Conservation (phyloP, 2,329 filamentous ascomycete genomes). For the Aspergillus terreus region DNA sequence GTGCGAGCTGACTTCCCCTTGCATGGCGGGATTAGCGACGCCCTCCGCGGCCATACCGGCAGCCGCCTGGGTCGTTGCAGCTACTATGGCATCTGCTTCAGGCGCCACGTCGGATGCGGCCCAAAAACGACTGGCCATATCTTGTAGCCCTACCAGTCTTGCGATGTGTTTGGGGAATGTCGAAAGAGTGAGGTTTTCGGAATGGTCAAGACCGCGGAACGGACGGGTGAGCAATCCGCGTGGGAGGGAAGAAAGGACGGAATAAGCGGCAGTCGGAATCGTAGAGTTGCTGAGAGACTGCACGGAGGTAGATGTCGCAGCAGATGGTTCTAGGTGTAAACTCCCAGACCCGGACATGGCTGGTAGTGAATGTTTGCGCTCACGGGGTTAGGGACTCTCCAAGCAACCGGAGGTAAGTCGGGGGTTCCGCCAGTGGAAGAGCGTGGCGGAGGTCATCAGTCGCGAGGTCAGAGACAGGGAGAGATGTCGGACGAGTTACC, state of each 20-base stretch:
- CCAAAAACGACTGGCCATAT: slow-evolving; percentile 23
- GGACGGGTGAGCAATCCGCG: slow-evolving; percentile 34
- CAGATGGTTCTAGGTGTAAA: neutral
- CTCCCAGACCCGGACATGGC: slow-evolving; percentile 1
- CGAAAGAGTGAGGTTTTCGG: slow-evolving; percentile 33
- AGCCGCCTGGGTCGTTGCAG: slow-evolving; percentile 34
- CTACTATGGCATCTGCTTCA: slow-evolving; percentile 38
- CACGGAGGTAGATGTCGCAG: slow-evolving; percentile 10
- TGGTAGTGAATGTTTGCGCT: neutral
- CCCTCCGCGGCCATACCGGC: slow-evolving; percentile 31
- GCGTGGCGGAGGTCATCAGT: slow-evolving; percentile 1
- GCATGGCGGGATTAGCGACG: slow-evolving; percentile 29
- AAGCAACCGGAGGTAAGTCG: neutral
- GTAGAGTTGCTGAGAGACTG: slow-evolving; percentile 21
- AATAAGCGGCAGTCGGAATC: slow-evolving; percentile 13
- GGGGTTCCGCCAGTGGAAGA: neutral
- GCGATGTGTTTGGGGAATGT: slow-evolving; percentile 33
- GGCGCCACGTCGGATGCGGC: slow-evolving; percentile 18
- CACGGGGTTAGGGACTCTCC: neutral
- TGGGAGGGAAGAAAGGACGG: slow-evolving; percentile 24
- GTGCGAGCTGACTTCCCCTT: slow-evolving; percentile 31
- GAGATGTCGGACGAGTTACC: neutral
- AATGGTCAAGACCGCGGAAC: slow-evolving; percentile 33
- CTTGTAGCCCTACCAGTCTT: slow-evolving; percentile 25
- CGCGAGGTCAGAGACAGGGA: neutral